phyloP scores from a whole-genome alignment of 306 rosid species.

The Quercus variabilis region DNA sequence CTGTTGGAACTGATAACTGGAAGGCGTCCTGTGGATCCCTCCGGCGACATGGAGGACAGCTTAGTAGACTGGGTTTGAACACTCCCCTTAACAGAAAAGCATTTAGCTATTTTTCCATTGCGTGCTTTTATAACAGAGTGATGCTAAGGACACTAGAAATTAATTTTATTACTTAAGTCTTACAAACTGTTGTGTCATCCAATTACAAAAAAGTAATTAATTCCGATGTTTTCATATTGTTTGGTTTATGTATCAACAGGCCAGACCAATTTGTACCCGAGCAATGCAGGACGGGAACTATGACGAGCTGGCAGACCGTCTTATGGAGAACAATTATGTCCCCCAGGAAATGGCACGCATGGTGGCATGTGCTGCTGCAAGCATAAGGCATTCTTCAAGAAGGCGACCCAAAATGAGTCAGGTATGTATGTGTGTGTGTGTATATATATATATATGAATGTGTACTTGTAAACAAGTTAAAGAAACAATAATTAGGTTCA shows the following conservation, averaged over 20 bases:
- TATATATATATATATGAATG: background rate
- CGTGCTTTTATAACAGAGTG: background rate
- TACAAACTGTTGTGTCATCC: too few relatives aligned
- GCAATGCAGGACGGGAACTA: constrained; percentile 43
- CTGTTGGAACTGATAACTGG: constrained; percentile 78
- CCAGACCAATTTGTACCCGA: constrained; percentile 59
- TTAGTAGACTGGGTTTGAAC: constrained; percentile 80
- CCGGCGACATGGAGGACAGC: constrained; percentile 55
- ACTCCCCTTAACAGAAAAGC: background rate
- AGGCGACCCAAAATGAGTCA: constrained; percentile 89
- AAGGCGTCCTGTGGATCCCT: constrained; percentile 43
- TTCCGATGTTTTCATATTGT: background rate
- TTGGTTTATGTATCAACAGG: constrained; percentile 40
- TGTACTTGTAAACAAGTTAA: background rate
- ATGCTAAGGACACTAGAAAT: too few relatives aligned
- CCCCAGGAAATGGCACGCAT: constrained; percentile 54
- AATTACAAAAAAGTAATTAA: too few relatives aligned
- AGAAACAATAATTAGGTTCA: background rate
- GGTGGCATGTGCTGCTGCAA: constrained; percentile 73
- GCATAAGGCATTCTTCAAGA: constrained; percentile 66
- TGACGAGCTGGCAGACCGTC: constrained; percentile 54
- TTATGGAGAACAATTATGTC: constrained; percentile 45
- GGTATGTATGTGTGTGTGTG: constrained; percentile 16
- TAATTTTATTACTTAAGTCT: too few relatives aligned
- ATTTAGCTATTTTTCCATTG: background rate